phyloP scores from a whole-genome alignment of 139 green algal genomes.

The Coelastrella sp. region DNA sequence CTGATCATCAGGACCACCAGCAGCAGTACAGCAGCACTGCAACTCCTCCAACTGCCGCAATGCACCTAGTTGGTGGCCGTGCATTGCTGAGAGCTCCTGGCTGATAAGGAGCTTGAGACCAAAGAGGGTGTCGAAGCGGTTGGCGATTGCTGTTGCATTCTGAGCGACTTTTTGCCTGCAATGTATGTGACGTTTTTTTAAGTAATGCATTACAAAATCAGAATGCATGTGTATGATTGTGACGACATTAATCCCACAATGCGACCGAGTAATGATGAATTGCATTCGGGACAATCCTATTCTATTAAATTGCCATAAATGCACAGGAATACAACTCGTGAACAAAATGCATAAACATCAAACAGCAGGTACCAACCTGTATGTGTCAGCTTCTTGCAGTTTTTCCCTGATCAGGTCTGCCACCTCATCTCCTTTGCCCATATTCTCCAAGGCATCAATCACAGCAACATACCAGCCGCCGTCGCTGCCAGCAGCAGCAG shows the following conservation, averaged over 20 bases:
- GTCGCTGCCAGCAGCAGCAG: background rate
- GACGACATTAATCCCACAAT: too few species aligned
- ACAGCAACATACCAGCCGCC: constrained; percentile 24
- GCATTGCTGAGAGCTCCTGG: constrained; percentile 61
- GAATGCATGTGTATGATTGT: background rate
- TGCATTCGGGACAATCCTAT: too few species aligned
- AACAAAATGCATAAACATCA: too few species aligned
- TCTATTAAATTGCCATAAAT: too few species aligned
- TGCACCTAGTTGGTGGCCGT: background rate
- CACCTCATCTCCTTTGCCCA: constrained; percentile 12
- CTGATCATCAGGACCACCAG: background rate
- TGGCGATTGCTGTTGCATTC: constrained; percentile 31
- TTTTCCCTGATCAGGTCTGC: background rate
- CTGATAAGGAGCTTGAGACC: constrained; percentile 63
- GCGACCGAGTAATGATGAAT: too few species aligned
- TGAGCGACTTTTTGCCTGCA: background rate
- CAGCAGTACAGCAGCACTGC: background rate
- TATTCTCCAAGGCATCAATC: background rate
- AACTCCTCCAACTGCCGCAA: constrained; percentile 22
- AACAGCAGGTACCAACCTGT: background rate
- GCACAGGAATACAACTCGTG: too few species aligned
- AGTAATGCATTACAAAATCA: too few species aligned
- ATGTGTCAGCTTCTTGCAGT: constrained; percentile 33
- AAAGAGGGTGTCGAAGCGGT: constrained; percentile 23
- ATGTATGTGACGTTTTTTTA: too few species aligned